phyloP scores from a whole-genome alignment of 78 protist species.

The Anaeramoeba ignava region DNA sequence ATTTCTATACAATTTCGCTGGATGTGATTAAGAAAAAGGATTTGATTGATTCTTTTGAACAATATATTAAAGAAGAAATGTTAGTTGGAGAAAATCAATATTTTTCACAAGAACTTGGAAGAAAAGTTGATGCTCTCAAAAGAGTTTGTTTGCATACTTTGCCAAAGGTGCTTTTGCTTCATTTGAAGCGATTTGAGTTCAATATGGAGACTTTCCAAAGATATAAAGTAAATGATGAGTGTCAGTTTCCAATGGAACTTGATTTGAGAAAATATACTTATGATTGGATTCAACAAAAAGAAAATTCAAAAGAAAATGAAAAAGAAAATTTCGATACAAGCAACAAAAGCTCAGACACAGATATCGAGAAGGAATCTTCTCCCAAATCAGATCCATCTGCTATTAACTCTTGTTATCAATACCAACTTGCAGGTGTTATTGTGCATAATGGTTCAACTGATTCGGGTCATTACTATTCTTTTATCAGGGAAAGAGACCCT shows the following conservation, averaged over 20 bases:
- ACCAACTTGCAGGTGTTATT: background rate
- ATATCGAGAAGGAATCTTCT: background rate
- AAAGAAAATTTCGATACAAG: background rate
- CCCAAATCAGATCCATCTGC: background rate
- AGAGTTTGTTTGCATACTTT: background rate
- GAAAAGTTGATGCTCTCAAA: background rate
- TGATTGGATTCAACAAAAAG: background rate
- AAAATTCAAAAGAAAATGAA: background rate
- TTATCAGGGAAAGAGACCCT: background rate
- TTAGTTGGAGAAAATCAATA: constrained; percentile 3
- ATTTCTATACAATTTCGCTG: background rate
- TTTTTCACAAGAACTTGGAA: background rate
- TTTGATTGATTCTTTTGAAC: background rate
- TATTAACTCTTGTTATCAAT: background rate
- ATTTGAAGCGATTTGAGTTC: background rate
- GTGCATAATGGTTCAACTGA: background rate
- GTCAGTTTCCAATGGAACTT: background rate
- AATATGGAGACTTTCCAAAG: background rate
- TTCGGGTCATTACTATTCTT: background rate
- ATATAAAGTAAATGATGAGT: background rate
- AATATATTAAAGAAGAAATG: background rate
- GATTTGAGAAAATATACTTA: background rate
- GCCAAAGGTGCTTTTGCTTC: background rate
- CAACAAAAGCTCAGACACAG: background rate
- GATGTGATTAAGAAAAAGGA: background rate